Evolutionary conservation across 768 basidiomycete species (phyloP), one percentile per base, ranked within the genome.

Genomic region (Hemileccinum impolitum): DNA sequence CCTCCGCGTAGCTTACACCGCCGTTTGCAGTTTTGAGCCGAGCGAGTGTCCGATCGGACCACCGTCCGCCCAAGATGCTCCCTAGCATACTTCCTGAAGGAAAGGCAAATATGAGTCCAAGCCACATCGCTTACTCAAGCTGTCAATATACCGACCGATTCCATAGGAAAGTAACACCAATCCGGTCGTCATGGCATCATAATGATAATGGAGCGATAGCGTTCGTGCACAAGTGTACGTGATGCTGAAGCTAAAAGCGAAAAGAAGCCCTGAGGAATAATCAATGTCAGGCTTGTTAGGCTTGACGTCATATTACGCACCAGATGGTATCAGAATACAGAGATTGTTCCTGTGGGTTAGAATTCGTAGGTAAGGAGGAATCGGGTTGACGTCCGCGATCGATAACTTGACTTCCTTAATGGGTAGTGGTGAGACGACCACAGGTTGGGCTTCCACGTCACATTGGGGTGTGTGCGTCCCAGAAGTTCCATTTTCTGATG

Each of bases 111-210:
- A 25, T 4, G 2, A 0, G 17, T 23, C 21, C 18, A 30, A 47
- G 18, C 12, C 4, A 39, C 0, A 12, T 23, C 23, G 3, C 1
- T 19, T 14, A 8, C 12, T 18, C n/a, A n/a, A 34, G 10, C 4
- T 6, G n/a, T 2, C 4, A 17, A 6, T 32, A 6, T 41, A 60
- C 75, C 23, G 34, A 82, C 87, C 87, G 3, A 80, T 57, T 31
- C 92, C 92, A 60, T 79, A 91, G 0, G 87, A 65, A 12, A 96
- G 77, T 1, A 92, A 73, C 6, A 92, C 82, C 17, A 94, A 67
- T 8, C 94, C 94, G 38, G 86, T 85, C 40, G 78, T 73, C 25
- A 96, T 70, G 1, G 92, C 75, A 47, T 80, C 71, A 63, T 85
- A 94, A 28, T 75, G 58, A 57, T 94, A 95, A 12, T 74, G 63